phyloP scores from a whole-genome alignment of 225 moss, liverwort and hornwort genomes.

The Antitrichia curtipendula region DNA sequence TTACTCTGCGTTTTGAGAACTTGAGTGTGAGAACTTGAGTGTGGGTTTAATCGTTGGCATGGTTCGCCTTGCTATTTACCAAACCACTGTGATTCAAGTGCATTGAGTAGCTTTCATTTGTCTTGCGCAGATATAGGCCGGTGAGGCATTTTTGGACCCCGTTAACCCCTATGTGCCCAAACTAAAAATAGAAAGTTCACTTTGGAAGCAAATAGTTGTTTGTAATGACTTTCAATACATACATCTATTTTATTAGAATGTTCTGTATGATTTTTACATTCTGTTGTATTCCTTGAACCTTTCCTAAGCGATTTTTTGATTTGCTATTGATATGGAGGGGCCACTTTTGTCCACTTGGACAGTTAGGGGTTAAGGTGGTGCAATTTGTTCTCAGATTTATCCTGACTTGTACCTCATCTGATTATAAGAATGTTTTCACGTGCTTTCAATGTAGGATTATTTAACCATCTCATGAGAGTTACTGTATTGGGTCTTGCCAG shows the following conservation, averaged over 20 bases:
- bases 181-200: not conserved
- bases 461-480: not conserved
- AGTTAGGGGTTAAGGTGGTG: not conserved
- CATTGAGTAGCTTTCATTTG: not conserved
- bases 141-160: not conserved
- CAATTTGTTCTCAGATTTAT: not conserved
- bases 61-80: not conserved
- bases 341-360: not conserved
- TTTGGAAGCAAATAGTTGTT: not conserved
- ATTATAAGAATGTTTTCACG: not conserved
- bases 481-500: slow-evolving; percentile 16
- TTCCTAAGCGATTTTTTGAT: not conserved
- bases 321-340: not conserved
- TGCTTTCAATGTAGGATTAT: not conserved
- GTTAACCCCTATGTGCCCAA: not conserved
- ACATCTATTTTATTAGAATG: not conserved
- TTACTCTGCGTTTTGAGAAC: not conserved
- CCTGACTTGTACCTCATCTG: not conserved
- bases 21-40: not conserved
- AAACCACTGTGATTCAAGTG: not conserved
- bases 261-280: not conserved
- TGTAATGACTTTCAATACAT: not conserved
- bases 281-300: not conserved
- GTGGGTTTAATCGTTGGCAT: not conserved
- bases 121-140: not conserved